Evolutionary conservation across 2,329 filamentous ascomycete species (phyloP).

Genomic region (Claviceps capensis): DNA sequence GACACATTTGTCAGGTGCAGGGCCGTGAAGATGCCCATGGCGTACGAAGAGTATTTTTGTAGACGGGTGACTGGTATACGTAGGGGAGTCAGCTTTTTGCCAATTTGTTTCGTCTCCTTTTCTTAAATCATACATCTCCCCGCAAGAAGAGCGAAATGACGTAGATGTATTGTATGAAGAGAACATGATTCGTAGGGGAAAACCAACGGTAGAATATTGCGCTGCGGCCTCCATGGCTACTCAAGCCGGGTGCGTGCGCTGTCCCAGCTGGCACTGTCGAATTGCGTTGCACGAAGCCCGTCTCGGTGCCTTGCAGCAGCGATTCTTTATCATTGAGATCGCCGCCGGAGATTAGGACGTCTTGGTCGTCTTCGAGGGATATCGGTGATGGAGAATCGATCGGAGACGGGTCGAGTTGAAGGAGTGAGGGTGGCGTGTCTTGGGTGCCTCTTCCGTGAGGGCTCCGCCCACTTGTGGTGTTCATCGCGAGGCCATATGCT

Average conservation of each 20-base stretch:
- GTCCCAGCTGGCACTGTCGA: slow-evolving; percentile 20
- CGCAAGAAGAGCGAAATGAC: too few species aligned
- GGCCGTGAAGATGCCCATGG: slow-evolving; percentile 61
- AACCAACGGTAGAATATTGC: slow-evolving; percentile 62
- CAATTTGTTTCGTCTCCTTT: too few species aligned
- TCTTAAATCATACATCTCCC: too few species aligned
- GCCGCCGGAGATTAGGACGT: slow-evolving; percentile 19
- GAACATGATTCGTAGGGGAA: neutral
- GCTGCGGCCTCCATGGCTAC: slow-evolving; percentile 37
- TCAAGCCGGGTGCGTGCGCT: slow-evolving; percentile 36
- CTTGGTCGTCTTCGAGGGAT: slow-evolving; percentile 9
- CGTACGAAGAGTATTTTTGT: slow-evolving; percentile 83
- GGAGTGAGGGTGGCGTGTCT: slow-evolving; percentile 50
- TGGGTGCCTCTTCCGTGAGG: slow-evolving; percentile 27
- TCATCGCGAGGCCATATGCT: slow-evolving; percentile 6
- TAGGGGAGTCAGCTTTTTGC: neutral
- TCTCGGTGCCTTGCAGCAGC: slow-evolving; percentile 13
- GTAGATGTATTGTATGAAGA: too few species aligned
- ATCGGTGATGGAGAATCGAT: slow-evolving; percentile 42
- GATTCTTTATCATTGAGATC: slow-evolving; percentile 14
- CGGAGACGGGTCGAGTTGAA: slow-evolving; percentile 70
- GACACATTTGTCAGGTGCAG: slow-evolving; percentile 74
- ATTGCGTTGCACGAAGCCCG: slow-evolving; percentile 25
- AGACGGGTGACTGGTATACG: slow-evolving; percentile 35
- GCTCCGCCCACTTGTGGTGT: slow-evolving; percentile 4